Evolutionary conservation across 2,329 filamentous ascomycete species (phyloP), one percentile per base, ranked within the genome.

Genomic region (Fusarium luffae): DNA sequence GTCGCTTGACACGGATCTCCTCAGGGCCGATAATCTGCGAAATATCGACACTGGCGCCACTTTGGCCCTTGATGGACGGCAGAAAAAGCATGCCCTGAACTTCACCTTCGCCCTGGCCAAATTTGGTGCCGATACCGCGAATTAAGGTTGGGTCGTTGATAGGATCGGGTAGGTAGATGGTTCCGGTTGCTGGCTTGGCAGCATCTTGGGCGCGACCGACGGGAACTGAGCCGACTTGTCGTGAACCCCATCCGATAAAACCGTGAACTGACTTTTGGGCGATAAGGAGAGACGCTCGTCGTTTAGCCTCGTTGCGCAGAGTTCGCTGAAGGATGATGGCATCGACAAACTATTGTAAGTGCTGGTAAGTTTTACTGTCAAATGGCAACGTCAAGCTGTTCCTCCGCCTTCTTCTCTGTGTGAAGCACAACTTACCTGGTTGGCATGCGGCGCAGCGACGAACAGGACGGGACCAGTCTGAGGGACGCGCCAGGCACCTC

Each of bases 401-500:
- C n/a, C 19, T 21, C 19, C 7, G 13, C 13, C 21, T 48, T 32
- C 27, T 41, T n/a, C 23, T 23, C 40, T 18, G 42, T 13, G 19
- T 13, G 44, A 30, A 41, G 30, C 16, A 41, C 5, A 21, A 80
- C 85, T 64, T 82, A 93, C 92, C 88, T 96, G 93, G 79, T 99
- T 99, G 64, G 95, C 95, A 85, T 99, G 96, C 71, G 96, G 96
- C 57, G 95, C 96, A 46, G 94, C 96, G 72, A 99, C 96, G 76
- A 99, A 96, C 63, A 99, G 93, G 68, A 99, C 89, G 2, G 96
- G 94, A 0, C 94, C 96, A 68, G 89, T 88, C 75, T 92, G 90
- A 46, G 96, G 96, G 46, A 99, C 92, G 80, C 94, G 95, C 94
- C 96, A 99, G 68, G 94, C 93, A 72, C 94, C 94, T 70, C 96